Evolutionary conservation across 768 basidiomycete genomes (phyloP).

Genomic region (Kwoniella heveanensis): DNA sequence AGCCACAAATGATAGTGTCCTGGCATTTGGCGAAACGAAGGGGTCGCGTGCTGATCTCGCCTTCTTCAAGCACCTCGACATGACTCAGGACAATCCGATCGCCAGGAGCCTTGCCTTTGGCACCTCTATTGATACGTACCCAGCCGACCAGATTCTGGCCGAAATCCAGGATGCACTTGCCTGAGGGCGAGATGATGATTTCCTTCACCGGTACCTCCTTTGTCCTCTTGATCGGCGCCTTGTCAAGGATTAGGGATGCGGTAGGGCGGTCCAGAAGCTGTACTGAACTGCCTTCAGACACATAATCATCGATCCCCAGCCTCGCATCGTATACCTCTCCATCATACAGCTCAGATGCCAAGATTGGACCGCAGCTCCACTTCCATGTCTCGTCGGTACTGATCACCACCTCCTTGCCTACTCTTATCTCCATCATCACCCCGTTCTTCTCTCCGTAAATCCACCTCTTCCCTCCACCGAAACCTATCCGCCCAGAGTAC

Average conservation of each 20-base stretch:
- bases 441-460: conserved; percentile 37
- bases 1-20: conserved; percentile 32
- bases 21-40: conserved; percentile 35
- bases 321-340: conserved; percentile 38
- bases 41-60: conserved; percentile 47
- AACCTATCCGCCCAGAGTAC: conserved; percentile 32
- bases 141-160: conserved; percentile 54
- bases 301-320: conserved; percentile 4
- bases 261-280: conserved; percentile 22
- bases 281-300: neutral
- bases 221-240: conserved; percentile 38
- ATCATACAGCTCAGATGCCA: conserved; percentile 39
- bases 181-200: conserved; percentile 43
- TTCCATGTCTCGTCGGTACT: conserved; percentile 31
- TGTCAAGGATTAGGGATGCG: conserved; percentile 33
- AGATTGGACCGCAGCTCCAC: conserved; percentile 18
- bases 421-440: conserved; percentile 35
- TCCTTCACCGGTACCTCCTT: conserved; percentile 24
- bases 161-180: conserved; percentile 49
- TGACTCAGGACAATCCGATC: conserved; percentile 26
- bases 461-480: conserved; percentile 12
- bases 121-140: conserved; percentile 29
- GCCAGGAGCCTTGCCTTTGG: neutral
- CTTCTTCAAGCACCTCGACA: conserved; percentile 51
- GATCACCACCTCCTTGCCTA: conserved; percentile 25